Conservation (phyloP, 176 grass and related monocot genomes). For the Areca catechu region DNA sequence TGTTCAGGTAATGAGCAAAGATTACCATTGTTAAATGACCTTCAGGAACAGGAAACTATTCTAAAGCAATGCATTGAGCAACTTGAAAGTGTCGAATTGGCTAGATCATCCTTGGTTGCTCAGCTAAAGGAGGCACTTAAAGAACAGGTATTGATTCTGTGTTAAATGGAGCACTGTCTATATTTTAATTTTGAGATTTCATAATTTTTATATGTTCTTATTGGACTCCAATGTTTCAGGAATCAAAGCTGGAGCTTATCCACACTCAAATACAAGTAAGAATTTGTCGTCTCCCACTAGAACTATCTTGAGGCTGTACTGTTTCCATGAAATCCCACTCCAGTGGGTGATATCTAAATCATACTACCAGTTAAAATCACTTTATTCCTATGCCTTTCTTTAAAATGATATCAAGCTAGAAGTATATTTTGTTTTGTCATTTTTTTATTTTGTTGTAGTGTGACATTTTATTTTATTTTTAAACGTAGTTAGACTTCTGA, state of each 20-base stretch:
- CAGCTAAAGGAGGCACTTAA: slow-evolving; percentile 68
- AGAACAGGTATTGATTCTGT: slow-evolving; percentile 56
- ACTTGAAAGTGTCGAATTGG: slow-evolving; percentile 41
- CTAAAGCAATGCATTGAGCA: slow-evolving; percentile 56
- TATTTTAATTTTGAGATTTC: too few species aligned
- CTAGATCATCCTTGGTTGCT: slow-evolving; percentile 53
- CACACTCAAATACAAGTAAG: slow-evolving; percentile 67
- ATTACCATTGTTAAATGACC: slow-evolving; percentile 36
- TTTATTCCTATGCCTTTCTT: too few species aligned
- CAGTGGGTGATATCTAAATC: too few species aligned
- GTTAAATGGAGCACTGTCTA: not conserved
- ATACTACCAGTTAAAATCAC: too few species aligned
- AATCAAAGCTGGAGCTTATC: slow-evolving; percentile 53
- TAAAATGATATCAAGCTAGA: too few species aligned
- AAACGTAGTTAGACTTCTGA: too few species aligned
- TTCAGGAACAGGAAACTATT: slow-evolving; percentile 58
- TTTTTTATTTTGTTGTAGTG: too few species aligned
- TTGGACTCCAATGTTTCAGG: slow-evolving; percentile 35
- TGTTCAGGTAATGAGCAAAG: slow-evolving; percentile 58
- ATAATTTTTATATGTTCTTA: not conserved
- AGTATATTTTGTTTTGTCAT: too few species aligned
- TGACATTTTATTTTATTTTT: too few species aligned
- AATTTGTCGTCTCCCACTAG: slow-evolving; percentile 6
- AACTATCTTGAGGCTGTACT: too few species aligned
- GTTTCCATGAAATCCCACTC: too few species aligned